phyloP scores from a whole-genome alignment of 2,329 filamentous ascomycete genomes.

The Botrytis deweyae region DNA sequence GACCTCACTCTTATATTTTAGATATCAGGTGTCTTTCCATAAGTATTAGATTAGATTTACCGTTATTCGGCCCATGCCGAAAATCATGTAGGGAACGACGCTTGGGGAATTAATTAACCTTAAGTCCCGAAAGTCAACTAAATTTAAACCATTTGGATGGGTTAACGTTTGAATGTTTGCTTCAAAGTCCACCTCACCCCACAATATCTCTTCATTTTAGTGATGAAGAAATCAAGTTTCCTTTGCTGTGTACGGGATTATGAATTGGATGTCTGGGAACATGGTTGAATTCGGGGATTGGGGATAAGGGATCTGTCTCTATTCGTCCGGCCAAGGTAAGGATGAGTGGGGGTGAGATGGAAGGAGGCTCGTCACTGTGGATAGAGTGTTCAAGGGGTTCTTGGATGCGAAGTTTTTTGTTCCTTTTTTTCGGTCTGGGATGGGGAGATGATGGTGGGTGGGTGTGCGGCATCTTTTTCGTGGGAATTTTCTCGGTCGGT shows the following conservation, averaged over 20 bases:
- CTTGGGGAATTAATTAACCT: not conserved
- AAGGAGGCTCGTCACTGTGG: not conserved
- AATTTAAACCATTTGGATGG: not conserved
- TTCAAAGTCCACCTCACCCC: not conserved
- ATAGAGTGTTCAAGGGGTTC: not conserved
- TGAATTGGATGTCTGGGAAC: not conserved
- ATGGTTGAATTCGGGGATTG: not conserved
- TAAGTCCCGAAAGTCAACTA: not conserved
- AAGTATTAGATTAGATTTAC: not conserved
- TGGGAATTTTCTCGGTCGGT: not conserved
- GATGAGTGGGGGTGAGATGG: not conserved
- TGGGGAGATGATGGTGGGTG: not conserved
- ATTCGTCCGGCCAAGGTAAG: not conserved
- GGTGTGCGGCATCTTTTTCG: not conserved
- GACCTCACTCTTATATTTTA: not conserved
- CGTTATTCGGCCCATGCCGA: not conserved
- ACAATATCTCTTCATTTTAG: not conserved
- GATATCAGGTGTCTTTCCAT: not conserved
- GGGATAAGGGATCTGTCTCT: not conserved
- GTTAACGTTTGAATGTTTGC: not conserved
- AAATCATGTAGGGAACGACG: not conserved
- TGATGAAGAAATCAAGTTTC: not conserved
- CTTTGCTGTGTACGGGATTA: not conserved
- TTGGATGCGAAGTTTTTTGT: not conserved
- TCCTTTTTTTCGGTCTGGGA: not conserved